Evolutionary conservation across 2,329 filamentous ascomycete genomes (phyloP), one percentile per base, ranked within the genome.

Genomic region (Cladosporium colombiae): DNA sequence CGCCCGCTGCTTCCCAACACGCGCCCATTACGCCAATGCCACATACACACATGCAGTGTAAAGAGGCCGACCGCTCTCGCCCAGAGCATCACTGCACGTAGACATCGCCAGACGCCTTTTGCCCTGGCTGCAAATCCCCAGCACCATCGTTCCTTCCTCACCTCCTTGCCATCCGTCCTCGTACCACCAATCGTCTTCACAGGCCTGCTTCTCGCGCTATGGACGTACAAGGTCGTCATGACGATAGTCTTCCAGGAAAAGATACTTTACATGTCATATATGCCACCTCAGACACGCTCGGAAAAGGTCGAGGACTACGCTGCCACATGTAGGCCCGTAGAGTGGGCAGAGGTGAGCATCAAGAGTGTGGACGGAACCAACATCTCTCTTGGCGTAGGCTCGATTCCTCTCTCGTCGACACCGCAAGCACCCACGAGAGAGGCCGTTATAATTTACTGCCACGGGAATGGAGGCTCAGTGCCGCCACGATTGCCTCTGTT

Each of bases 181-280:
- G 78, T 89, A 3, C 88, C 90, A 8, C 91, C 91, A 0, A 73
- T 85, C 7, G 80, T 91, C 52, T 93, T 92, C 73, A 75, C 81
- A 16, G 87, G 89, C 1, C 81, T 93, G 40, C 81, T 91, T 4
- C 72, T 91, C 21, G 83, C 83, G 3, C 80, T 93, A 16, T 93
- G 84, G 84, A 76, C 79, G 1, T 85, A 84, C 77, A 86, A 86
- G 76, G 92, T 90, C 73, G 77, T 87, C 62, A 91, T 92, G 87
- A 86, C 93, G 79, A 82, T 94, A 31, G 70, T 90, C 5, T 90
- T 93, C 74, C 91, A 93, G 78, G 91, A 93, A 73, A 89, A 89
- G 74, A 91, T 93, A 74, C 90, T 93, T 66, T 93, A 93, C 78
- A 92, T 92, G 81, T 89, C 91, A 0, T 89, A 89, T 55, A 78